These are phyloP conservation scores for Cicer cuneatum DNA, from an alignment of 306 rosid genomes.

Conservation along the genomic window DNA sequence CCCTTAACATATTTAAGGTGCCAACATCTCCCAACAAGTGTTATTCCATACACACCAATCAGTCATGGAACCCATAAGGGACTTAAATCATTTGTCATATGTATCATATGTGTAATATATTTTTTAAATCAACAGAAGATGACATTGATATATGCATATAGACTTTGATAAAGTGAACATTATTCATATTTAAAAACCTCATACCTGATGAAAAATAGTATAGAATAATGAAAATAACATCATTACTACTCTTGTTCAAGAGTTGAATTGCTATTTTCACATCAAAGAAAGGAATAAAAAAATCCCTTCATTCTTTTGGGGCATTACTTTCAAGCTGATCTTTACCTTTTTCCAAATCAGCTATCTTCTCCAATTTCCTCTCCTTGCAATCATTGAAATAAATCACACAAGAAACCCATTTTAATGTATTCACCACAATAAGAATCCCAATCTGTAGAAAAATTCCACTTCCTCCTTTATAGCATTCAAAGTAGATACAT, in stretches of 20 bases:
- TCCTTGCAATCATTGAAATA: slow-evolving; percentile 65
- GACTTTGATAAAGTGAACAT: no score
- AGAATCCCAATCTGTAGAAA: slow-evolving; percentile 48
- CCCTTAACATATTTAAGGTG: no score
- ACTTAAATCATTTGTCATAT: no score
- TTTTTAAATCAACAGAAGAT: no score
- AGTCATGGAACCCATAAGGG: fast-evolving
- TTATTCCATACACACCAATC: no score
- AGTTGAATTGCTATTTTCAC: no score
- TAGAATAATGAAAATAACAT: not conserved
- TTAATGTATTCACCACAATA: slow-evolving; percentile 55
- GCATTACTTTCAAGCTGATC: slow-evolving; percentile 41
- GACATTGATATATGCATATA: no score
- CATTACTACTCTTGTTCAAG: not conserved
- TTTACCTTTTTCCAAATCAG: slow-evolving; percentile 45
- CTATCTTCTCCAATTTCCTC: slow-evolving; percentile 54
- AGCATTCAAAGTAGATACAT: slow-evolving; percentile 50
- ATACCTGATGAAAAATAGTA: not conserved
- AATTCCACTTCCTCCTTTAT: slow-evolving; percentile 47
- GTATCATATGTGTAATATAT: no score
- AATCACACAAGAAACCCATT: slow-evolving; percentile 61
- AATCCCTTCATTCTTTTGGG: not conserved
- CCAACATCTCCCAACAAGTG: no score
- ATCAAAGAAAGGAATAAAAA: no score
- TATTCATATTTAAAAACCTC: not conserved